These are phyloP conservation scores for Trametes sp. DNA, from an alignment of 1,284 basidiomycete genomes.

Conservation along the genomic window DNA sequence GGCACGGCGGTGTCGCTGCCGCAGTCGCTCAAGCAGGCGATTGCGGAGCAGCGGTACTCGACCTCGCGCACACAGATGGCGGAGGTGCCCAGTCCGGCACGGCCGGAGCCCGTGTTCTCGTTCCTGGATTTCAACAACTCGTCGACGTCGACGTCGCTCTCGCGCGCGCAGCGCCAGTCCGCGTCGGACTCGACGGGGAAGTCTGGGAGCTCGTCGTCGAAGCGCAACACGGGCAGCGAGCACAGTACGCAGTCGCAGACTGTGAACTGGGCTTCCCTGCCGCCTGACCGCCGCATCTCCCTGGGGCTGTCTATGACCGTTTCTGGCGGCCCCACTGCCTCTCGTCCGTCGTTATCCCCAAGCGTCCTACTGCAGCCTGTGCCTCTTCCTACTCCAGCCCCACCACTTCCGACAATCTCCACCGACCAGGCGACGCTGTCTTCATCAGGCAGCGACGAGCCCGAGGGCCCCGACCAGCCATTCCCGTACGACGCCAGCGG, in stretches of 20 bases:
- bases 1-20: conserved; percentile 39
- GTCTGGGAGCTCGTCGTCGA: conserved; percentile 36
- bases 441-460: conserved; percentile 16
- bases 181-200: conserved; percentile 35
- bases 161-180: conserved; percentile 37
- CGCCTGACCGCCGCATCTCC: conserved; percentile 38
- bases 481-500: conserved; percentile 30
- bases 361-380: conserved; percentile 41
- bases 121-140: conserved; percentile 67
- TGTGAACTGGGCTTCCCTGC: conserved; percentile 28
- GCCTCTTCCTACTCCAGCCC: conserved; percentile 31
- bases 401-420: conserved; percentile 20
- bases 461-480: conserved; percentile 21
- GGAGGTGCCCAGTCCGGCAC: conserved; percentile 22
- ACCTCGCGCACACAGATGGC: conserved; percentile 3
- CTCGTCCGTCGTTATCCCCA: conserved; percentile 38
- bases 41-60: conserved; percentile 26
- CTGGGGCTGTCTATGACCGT: conserved; percentile 42
- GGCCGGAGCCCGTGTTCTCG: conserved; percentile 49
- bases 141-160: conserved; percentile 45
- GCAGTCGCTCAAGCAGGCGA: conserved; percentile 36
- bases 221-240: conserved; percentile 31
- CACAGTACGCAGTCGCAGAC: conserved; percentile 22
- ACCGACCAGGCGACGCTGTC: conserved; percentile 27
- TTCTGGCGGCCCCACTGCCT: conserved; percentile 37